Percentiles rank a stretch among this genome's conserved stretches.
Evolutionary conservation across 2,329 filamentous ascomycete species (phyloP).

Genomic region (Aspergillus phoenicis): DNA sequence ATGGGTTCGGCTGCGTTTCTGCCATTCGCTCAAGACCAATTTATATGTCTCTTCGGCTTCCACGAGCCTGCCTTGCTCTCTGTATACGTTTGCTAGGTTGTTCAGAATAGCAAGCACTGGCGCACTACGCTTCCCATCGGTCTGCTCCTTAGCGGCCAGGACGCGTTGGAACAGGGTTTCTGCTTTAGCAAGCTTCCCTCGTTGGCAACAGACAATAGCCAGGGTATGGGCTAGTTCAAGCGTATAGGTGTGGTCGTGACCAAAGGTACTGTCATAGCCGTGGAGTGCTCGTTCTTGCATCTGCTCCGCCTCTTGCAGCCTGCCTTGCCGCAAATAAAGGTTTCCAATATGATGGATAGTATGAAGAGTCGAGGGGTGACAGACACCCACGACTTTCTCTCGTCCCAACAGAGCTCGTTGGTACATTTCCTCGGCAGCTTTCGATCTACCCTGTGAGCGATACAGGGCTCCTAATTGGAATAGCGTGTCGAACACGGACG

Average conservation of each 20-base stretch:
- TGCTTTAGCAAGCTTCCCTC: not conserved
- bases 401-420: constrained; percentile 24
- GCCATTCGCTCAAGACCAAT: not conserved
- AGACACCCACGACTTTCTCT: constrained; percentile 17
- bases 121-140: not conserved
- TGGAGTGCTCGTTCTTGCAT: constrained; percentile 19
- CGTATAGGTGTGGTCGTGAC: not conserved
- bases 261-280: not conserved
- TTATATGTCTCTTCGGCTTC: not conserved
- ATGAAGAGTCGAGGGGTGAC: not conserved
- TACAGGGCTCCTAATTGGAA: constrained; percentile 22
- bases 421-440: constrained; percentile 28
- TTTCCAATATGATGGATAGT: not conserved
- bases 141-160: not conserved
- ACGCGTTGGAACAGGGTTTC: not conserved
- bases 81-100: not conserved
- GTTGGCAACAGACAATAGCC: not conserved
- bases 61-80: not conserved
- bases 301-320: not conserved
- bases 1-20: not conserved
- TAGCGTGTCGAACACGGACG: constrained; percentile 10
- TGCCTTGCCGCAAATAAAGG: not conserved
- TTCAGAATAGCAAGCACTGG: not conserved
- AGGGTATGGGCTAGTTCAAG: not conserved
- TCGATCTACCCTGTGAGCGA: constrained; percentile 23